These are phyloP conservation scores for Aspergillus niger DNA, from an alignment of 2,329 filamentous ascomycete genomes.

Conservation along the genomic window DNA sequence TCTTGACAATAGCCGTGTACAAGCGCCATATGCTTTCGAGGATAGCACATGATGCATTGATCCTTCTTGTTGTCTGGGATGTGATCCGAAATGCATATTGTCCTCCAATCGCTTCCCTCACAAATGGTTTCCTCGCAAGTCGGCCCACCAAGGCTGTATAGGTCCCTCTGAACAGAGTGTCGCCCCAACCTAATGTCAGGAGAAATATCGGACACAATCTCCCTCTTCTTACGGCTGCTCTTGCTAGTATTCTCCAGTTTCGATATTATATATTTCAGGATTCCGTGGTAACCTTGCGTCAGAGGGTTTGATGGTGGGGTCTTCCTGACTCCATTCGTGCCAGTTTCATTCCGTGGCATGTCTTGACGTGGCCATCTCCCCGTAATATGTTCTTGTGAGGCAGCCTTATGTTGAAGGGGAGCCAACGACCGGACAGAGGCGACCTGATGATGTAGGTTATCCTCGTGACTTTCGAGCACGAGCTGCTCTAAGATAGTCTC, in stretches of 20 bases:
- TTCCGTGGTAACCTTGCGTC: slow-evolving; percentile 5
- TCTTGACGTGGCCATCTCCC: background rate
- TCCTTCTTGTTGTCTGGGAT: background rate
- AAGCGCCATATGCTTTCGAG: background rate
- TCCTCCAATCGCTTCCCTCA: background rate
- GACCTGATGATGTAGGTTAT: background rate
- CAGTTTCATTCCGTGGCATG: background rate
- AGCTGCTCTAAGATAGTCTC: background rate
- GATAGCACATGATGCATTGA: background rate
- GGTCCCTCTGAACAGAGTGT: background rate
- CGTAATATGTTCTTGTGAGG: background rate
- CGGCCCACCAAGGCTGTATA: background rate
- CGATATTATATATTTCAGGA: slow-evolving; percentile 2
- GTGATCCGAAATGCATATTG: background rate
- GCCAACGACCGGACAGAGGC: background rate
- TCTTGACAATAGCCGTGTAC: background rate
- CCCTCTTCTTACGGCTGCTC: background rate
- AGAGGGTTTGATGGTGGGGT: background rate
- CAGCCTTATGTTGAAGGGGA: background rate
- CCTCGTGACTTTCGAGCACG: background rate
- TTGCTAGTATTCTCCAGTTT: background rate
- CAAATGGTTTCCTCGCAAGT: background rate
- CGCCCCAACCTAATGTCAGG: background rate
- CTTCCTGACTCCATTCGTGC: background rate
- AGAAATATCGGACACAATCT: background rate